Evolutionary conservation across 176 grass and related monocot species (phyloP).

Genomic region (Musa acuminata): DNA sequence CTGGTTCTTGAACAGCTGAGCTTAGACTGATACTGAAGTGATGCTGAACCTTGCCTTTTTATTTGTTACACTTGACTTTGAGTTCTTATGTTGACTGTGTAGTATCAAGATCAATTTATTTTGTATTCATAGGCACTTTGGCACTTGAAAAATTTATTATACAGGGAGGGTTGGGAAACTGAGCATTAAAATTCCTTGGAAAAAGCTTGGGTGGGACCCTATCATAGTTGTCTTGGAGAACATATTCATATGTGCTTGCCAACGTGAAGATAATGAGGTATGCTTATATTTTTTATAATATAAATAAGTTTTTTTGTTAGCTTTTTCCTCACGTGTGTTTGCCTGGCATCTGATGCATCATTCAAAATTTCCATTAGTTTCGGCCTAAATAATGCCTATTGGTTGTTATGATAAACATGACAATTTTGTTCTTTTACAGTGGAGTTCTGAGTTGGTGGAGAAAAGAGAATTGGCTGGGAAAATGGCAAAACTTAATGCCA

Average conservation of each 20-base stretch:
- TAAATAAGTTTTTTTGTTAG: neutral
- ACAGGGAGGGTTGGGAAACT: constrained; percentile 78
- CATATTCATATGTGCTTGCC: constrained; percentile 78
- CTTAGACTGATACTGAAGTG: neutral
- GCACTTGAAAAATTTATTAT: neutral
- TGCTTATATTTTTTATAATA: constrained; percentile 17
- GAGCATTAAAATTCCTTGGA: constrained; percentile 97
- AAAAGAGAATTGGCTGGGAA: constrained; percentile 95
- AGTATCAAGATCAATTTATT: neutral
- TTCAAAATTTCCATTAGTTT: neutral
- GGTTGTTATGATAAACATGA: constrained; percentile 16
- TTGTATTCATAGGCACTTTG: neutral
- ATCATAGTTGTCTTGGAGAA: constrained; percentile 89
- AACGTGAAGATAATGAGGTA: constrained; percentile 81
- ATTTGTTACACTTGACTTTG: neutral
- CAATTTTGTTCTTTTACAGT: constrained; percentile 38
- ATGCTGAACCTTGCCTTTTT: neutral
- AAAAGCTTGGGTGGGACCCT: constrained; percentile 91
- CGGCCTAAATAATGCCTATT: constrained; percentile 22
- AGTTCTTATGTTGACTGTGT: neutral
- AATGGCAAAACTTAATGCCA: constrained; percentile 96
- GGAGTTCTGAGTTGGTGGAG: constrained; percentile 63
- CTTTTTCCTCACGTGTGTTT: neutral
- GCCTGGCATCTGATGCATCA: neutral
- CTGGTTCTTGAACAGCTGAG: neutral